These are phyloP conservation scores for Podochytrium sp. DNA, from an alignment of 192 early-diverging fungal genomes.

Conservation along the genomic window DNA sequence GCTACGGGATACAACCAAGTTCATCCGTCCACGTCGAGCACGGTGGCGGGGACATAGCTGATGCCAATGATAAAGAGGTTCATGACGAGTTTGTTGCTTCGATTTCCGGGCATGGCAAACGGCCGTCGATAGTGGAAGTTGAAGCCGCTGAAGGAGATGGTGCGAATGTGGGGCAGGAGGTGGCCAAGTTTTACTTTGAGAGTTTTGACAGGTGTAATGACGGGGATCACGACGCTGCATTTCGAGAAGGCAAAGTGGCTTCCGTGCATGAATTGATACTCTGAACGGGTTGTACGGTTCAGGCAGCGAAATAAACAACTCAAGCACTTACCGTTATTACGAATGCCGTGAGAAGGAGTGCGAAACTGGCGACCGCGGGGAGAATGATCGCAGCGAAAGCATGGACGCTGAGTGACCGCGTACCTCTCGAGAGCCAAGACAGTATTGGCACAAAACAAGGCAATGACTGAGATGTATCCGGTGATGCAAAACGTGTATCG, in stretches of 20 bases:
- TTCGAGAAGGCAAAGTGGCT: no score
- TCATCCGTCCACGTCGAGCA: background rate
- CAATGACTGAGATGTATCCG: background rate
- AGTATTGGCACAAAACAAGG: background rate
- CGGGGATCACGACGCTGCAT: background rate
- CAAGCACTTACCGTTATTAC: background rate
- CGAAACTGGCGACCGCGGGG: background rate
- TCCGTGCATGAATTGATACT: no score
- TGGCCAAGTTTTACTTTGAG: background rate
- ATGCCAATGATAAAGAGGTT: background rate
- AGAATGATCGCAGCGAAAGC: background rate
- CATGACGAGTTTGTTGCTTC: background rate
- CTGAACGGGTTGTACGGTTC: no score
- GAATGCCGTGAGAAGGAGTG: background rate
- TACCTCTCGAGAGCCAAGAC: conserved; percentile 1
- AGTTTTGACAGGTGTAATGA: background rate
- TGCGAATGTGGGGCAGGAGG: background rate
- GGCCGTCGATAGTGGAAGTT: background rate
- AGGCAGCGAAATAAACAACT: no score
- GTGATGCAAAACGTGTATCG: background rate
- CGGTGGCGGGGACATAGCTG: background rate
- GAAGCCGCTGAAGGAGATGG: background rate
- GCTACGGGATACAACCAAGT: background rate
- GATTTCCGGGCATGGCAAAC: background rate
- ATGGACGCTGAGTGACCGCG: background rate